These are phyloP conservation scores for Mycena polygramma DNA, from an alignment of 768 basidiomycete species.

Conservation along the genomic window DNA sequence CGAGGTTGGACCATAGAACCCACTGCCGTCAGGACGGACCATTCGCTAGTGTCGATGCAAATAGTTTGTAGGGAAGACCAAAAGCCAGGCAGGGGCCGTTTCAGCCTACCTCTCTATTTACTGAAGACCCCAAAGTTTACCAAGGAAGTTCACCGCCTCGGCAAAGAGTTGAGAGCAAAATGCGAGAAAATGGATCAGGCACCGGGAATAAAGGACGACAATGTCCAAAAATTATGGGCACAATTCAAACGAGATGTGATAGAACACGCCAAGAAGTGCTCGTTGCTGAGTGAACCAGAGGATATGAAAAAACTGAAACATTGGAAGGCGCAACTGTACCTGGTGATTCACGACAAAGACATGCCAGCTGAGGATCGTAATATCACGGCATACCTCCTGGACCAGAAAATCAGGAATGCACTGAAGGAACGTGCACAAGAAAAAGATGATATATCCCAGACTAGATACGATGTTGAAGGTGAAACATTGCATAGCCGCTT, in stretches of 20 bases:
- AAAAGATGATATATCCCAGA: conserved; percentile 11
- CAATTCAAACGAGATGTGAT: conserved; percentile 12
- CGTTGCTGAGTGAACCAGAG: background rate
- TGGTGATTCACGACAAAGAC: conserved; percentile 1
- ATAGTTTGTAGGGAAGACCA: conserved; percentile 9
- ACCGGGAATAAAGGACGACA: background rate
- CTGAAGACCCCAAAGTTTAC: conserved; percentile 21
- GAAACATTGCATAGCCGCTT: conserved; percentile 3
- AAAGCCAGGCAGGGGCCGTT: conserved; percentile 20
- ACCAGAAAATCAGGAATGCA: conserved; percentile 10
- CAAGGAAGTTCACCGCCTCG: background rate
- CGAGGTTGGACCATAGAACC: conserved; percentile 25
- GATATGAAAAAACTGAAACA: background rate
- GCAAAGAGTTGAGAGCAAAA: background rate
- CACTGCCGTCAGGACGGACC: conserved; percentile 26
- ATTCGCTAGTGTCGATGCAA: conserved; percentile 18
- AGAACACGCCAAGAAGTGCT: conserved; percentile 14
- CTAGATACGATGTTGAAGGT: background rate
- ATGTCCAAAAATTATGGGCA: conserved; percentile 13
- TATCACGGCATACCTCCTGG: conserved; percentile 2
- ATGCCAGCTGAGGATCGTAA: conserved; percentile 1
- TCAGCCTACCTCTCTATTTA: conserved; percentile 19
- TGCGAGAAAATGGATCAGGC: background rate
- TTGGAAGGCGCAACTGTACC: conserved; percentile 12
- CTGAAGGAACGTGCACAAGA: background rate